Percentiles rank a stretch among this genome's conserved stretches.
Conservation (phyloP, 1,139 yeast species). For the Zygosaccharomyces pseudobailii region DNA sequence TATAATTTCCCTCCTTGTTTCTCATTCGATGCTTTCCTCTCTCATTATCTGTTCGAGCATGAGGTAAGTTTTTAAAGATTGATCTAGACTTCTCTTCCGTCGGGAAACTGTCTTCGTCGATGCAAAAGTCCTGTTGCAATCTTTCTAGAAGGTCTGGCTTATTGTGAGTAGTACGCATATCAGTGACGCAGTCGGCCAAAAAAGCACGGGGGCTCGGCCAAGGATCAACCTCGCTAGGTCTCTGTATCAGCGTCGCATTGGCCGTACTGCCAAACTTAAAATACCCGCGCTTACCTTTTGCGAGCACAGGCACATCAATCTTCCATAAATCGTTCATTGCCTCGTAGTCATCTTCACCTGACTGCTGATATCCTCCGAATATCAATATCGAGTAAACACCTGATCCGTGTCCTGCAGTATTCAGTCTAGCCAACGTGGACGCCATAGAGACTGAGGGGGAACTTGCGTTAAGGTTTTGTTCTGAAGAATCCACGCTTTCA, state of each 20-base stretch:
- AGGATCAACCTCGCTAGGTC: conserved; percentile 11
- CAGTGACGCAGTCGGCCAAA: conserved; percentile 30
- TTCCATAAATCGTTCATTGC: conserved; percentile 47
- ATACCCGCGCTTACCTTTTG: conserved; percentile 35
- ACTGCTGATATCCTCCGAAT: conserved; percentile 42
- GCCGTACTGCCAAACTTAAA: conserved; percentile 35
- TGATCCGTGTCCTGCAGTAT: conserved; percentile 9
- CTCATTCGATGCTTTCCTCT: conserved; percentile 1
- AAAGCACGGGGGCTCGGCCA: conserved; percentile 38
- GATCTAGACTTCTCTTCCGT: conserved; percentile 9
- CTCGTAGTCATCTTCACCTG: conserved; percentile 32
- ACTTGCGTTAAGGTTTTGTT: neutral
- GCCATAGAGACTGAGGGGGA: conserved; percentile 6
- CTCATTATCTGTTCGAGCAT: conserved; percentile 12
- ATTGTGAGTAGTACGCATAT: conserved; percentile 12
- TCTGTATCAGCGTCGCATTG: conserved; percentile 31
- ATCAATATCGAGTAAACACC: conserved; percentile 33
- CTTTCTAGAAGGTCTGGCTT: conserved; percentile 17
- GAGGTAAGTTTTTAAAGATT: conserved; percentile 19
- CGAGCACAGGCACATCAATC: conserved; percentile 39
- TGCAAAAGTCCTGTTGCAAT: conserved; percentile 20
- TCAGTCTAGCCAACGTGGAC: conserved; percentile 2
- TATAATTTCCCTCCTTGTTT: conserved; percentile 4
- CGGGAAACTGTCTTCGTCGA: conserved; percentile 13
- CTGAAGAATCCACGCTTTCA: conserved; percentile 5